Conservation (phyloP, 2,329 filamentous ascomycete species). For the Harringtonia aguacate region DNA sequence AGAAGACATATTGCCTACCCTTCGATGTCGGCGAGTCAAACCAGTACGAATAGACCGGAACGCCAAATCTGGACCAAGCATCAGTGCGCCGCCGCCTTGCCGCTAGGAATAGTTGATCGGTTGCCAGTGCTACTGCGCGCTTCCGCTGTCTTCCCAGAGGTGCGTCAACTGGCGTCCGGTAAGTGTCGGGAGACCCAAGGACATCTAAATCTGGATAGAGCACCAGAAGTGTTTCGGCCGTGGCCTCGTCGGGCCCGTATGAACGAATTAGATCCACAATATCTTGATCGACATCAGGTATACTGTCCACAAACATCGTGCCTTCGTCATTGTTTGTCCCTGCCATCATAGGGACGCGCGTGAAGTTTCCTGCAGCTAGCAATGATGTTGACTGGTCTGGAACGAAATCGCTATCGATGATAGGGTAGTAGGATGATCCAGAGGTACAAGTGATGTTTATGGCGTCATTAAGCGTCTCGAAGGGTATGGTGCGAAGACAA, state of each 20-base stretch:
- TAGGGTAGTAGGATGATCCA: slow-evolving; percentile 12
- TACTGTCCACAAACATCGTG: slow-evolving; percentile 10
- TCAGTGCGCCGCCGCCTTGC: neutral
- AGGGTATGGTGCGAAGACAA: slow-evolving; percentile 21
- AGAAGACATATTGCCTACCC: no score
- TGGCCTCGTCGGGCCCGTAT: no score
- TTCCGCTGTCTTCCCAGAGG: neutral
- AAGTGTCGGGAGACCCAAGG: neutral
- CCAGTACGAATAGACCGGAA: neutral
- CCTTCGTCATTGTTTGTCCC: slow-evolving; percentile 3
- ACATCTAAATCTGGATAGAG: neutral
- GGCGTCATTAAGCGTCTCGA: slow-evolving; percentile 15
- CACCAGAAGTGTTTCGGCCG: no score
- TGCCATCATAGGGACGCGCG: slow-evolving; percentile 16
- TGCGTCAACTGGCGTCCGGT: neutral
- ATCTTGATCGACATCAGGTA: no score
- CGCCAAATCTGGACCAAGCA: neutral
- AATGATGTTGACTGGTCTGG: slow-evolving; percentile 14
- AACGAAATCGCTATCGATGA: slow-evolving; percentile 28
- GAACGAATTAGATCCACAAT: no score
- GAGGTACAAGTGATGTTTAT: neutral
- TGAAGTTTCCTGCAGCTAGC: slow-evolving; percentile 12
- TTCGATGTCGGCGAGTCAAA: neutral
- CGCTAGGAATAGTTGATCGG: neutral
- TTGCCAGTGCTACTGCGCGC: neutral